Base-by-base conservation (phyloP, 2,329 filamentous ascomycete genomes). In the Fusarium bactridioides region DNA sequence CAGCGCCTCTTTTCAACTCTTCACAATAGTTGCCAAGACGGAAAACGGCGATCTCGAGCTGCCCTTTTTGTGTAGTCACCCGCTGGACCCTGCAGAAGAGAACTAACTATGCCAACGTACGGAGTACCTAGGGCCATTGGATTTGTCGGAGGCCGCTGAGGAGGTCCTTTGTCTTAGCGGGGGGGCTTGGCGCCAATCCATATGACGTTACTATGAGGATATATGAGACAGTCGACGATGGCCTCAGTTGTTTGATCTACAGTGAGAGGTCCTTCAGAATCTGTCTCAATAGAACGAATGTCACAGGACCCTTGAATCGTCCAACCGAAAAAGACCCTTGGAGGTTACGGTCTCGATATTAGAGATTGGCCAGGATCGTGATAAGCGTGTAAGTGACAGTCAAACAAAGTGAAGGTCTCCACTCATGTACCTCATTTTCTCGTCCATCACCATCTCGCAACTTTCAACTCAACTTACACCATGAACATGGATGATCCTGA, bases 401-500 rank as follows among this genome's bases (percentile, higher is more conserved):
- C 35, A 47, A 38, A 40, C 31, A n/a, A 47, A 13, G 37, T 45
- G 21, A 44, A 45, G 27, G 59, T 69, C 38, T 33, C 70, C 70
- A 72, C 70, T 63, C 37, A 21, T 53, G 21, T 54, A 43, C 61
- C 53, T 70, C 69, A 60, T 70, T 73, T 72, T 73, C 70, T 50
- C 58, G 56, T 13, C 51, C 63, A 73, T 75, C 58, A 56, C 61
- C 64, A 72, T 63, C 50, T 74, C 55, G 58, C 67, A 72, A 72
- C 69, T 37, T 66, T 55, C 70, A 63, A 53, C 55, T 68, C 61
- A 64, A 64, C 70, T 72, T 73, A 63, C 61, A 74, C 58, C 63
- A 76, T 76, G 72, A 65, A 68, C 64, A 76, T 76, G 74, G 72
- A 68, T 70, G 63, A 68, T 61, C 53, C 68, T 27, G 59, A 69